Evolutionary conservation across 768 basidiomycete genomes (phyloP).

Genomic region (Pleurotus citrinopileatus): DNA sequence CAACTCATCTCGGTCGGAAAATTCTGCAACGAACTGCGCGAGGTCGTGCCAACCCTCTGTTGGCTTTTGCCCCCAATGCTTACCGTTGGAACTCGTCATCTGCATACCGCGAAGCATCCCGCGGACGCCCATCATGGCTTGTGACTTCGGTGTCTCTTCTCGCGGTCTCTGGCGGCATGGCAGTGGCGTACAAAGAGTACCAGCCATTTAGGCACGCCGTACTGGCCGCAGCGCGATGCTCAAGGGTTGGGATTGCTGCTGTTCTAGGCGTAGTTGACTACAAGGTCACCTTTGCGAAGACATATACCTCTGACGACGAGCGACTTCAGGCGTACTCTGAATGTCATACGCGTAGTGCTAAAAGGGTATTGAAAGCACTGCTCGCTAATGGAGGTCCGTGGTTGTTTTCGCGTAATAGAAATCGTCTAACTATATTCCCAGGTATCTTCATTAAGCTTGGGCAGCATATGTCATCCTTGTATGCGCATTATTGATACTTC

Average conservation of each 20-base stretch:
- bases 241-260: conserved; percentile 70
- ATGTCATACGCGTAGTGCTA: conserved; percentile 84
- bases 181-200: conserved; percentile 60
- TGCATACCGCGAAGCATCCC: neutral
- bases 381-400: conserved; percentile 80
- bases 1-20: neutral
- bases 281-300: conserved; percentile 59
- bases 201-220: conserved; percentile 74
- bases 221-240: conserved; percentile 76
- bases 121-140: conserved; percentile 28
- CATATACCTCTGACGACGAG: conserved; percentile 49
- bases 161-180: conserved; percentile 32
- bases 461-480: conserved; percentile 76
- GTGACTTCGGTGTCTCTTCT: conserved; percentile 34
- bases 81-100: neutral
- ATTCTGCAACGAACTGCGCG: neutral
- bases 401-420: neutral
- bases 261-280: conserved; percentile 67
- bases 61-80: conserved; percentile 2
- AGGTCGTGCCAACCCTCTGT: neutral
- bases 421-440: conserved; percentile 19
- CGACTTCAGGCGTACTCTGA: conserved; percentile 56
- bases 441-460: conserved; percentile 89
- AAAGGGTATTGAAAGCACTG: conserved; percentile 76
- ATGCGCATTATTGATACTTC: conserved; percentile 17